Evolutionary conservation across 352 stramenopile genomes (phyloP).

Genomic region (Nothophytophthora sp.): DNA sequence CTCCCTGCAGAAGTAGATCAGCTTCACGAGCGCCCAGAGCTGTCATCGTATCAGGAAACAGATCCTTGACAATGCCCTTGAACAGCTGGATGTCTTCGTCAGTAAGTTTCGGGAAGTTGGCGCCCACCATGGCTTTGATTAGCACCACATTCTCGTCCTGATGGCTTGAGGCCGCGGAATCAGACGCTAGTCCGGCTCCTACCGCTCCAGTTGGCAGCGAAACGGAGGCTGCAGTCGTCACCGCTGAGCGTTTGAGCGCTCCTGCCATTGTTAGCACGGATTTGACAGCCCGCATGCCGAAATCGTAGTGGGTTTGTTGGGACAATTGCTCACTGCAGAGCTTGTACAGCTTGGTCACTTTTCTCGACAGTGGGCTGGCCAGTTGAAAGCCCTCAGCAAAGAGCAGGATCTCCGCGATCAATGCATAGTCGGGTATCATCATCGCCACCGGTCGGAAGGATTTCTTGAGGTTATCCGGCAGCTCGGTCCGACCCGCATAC

Average conservation of each 20-base stretch:
- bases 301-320: slow-evolving; percentile 87
- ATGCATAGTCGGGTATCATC: slow-evolving; percentile 87
- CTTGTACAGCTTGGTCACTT: slow-evolving; percentile 82
- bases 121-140: slow-evolving; percentile 94
- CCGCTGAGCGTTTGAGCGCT: slow-evolving; percentile 47
- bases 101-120: slow-evolving; percentile 92
- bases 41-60: slow-evolving; percentile 70
- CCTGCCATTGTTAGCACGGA: slow-evolving; percentile 82
- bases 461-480: slow-evolving; percentile 86
- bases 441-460: slow-evolving; percentile 87
- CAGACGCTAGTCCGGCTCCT: slow-evolving; percentile 4
- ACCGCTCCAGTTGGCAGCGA: neutral
- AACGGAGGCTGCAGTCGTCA: neutral
- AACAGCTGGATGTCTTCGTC: slow-evolving; percentile 91
- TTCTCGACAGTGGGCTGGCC: slow-evolving; percentile 59
- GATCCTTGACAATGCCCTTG: slow-evolving; percentile 83
- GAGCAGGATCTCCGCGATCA: slow-evolving; percentile 87
- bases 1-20: slow-evolving; percentile 17
- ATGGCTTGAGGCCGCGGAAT: slow-evolving; percentile 1
- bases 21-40: slow-evolving; percentile 14
- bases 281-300: slow-evolving; percentile 88
- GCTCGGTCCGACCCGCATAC: slow-evolving; percentile 75
- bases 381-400: slow-evolving; percentile 82
- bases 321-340: slow-evolving; percentile 86
- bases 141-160: slow-evolving; percentile 80